Percentiles rank a stretch among this genome's conserved stretches.
These are phyloP conservation scores for Nannizzia gypsea DNA, from an alignment of 2,329 filamentous ascomycete genomes.

Conservation along the genomic window DNA sequence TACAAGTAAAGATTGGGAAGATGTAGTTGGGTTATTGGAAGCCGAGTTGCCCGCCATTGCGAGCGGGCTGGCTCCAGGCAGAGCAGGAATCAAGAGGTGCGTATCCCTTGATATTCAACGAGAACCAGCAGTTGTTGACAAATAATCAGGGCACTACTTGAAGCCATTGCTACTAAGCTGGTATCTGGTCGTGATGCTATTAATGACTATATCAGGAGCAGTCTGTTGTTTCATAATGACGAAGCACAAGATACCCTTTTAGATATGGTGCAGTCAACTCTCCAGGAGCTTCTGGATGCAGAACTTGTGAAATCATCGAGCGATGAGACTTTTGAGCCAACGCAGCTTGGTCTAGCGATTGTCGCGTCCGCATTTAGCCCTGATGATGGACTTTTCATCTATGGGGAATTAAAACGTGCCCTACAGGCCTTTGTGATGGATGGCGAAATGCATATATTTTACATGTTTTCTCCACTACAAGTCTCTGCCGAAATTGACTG, in stretches of 20 bases:
- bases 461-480: constrained; percentile 64
- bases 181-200: constrained; percentile 55
- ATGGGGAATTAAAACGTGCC: constrained; percentile 55
- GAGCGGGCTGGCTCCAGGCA: constrained; percentile 57
- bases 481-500: constrained; percentile 49
- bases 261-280: constrained; percentile 45
- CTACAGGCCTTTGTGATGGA: constrained; percentile 67
- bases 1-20: constrained; percentile 54
- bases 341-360: constrained; percentile 56
- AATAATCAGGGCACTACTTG: constrained; percentile 50
- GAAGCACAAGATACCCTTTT: constrained; percentile 39
- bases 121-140: constrained; percentile 5
- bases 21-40: constrained; percentile 58
- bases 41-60: constrained; percentile 58
- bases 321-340: constrained; percentile 44
- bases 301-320: constrained; percentile 44
- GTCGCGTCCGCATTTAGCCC: constrained; percentile 62
- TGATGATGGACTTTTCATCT: constrained; percentile 61
- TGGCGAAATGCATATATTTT: constrained; percentile 67
- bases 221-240: constrained; percentile 51
- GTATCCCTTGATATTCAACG: not conserved
- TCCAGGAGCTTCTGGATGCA: constrained; percentile 46
- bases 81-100: constrained; percentile 55
- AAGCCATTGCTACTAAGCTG: constrained; percentile 56
- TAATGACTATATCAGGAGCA: constrained; percentile 56